Conservation (phyloP, 768 basidiomycete species). For the Rhodotorula graminis region DNA sequence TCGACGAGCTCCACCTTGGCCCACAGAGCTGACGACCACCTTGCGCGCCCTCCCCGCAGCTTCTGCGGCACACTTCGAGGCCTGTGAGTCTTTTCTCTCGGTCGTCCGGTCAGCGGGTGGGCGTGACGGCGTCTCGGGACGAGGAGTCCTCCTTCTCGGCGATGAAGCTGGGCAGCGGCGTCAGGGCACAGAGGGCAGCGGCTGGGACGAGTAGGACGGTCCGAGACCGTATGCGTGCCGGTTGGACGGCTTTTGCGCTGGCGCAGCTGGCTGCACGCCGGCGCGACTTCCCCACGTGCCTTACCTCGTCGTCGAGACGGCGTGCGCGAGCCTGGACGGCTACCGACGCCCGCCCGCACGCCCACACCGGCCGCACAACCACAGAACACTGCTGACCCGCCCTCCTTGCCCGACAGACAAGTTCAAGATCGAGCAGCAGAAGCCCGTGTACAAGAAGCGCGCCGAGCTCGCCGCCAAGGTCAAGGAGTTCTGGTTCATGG, state of each 20-base stretch:
- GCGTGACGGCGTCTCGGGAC: too few relatives aligned
- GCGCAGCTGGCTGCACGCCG: too few relatives aligned
- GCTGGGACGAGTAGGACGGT: too few relatives aligned
- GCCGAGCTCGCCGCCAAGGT: slow-evolving; percentile 24
- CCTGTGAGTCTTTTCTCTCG: slow-evolving; percentile 4
- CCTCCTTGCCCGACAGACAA: slow-evolving; percentile 16
- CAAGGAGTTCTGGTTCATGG: slow-evolving; percentile 31
- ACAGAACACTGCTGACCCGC: neutral
- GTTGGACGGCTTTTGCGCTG: too few relatives aligned
- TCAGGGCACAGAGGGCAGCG: too few relatives aligned
- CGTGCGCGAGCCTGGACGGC: too few relatives aligned
- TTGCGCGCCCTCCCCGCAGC: neutral
- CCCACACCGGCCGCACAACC: too few relatives aligned
- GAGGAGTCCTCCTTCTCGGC: neutral
- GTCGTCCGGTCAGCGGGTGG: too few relatives aligned
- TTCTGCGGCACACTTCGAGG: slow-evolving; percentile 26
- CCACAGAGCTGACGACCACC: neutral
- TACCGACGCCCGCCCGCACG: neutral
- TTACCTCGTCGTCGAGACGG: too few relatives aligned
- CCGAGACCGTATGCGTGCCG: too few relatives aligned
- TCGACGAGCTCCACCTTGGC: neutral
- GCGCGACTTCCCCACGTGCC: too few relatives aligned
- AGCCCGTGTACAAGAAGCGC: slow-evolving; percentile 15
- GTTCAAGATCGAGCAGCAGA: slow-evolving; percentile 22
- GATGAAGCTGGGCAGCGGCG: neutral